Evolutionary conservation across 2,329 filamentous ascomycete species (phyloP).

Genomic region (Colletotrichum magnum): DNA sequence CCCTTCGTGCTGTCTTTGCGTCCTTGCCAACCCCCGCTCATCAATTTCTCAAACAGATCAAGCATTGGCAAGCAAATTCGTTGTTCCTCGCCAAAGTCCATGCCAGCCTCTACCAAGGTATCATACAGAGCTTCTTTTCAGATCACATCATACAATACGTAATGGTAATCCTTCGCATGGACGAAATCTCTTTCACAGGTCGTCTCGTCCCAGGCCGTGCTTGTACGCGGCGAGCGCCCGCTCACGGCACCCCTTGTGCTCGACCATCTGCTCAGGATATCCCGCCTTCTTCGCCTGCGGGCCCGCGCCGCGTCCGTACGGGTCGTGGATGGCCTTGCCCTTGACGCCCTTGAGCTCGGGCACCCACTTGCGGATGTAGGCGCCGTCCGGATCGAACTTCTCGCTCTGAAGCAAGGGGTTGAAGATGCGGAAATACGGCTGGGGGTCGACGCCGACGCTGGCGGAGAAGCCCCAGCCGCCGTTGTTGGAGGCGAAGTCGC

Average conservation of each 20-base stretch:
- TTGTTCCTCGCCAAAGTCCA: too few relatives aligned
- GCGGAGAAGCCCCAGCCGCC: slow-evolving; percentile 72
- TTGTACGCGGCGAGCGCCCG: slow-evolving; percentile 81
- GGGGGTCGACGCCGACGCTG: slow-evolving; percentile 82
- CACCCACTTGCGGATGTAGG: slow-evolving; percentile 88
- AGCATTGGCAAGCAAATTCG: too few relatives aligned
- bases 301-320: slow-evolving; percentile 76
- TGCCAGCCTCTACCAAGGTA: neutral
- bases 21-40: too few relatives aligned
- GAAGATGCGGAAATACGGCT: slow-evolving; percentile 93
- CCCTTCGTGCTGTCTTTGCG: too few relatives aligned
- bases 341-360: slow-evolving; percentile 77
- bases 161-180: neutral
- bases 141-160: too few relatives aligned
- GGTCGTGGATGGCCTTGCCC: slow-evolving; percentile 83
- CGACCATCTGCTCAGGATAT: slow-evolving; percentile 82
- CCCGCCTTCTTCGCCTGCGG: slow-evolving; percentile 73
- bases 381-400: slow-evolving; percentile 84
- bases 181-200: slow-evolving; percentile 24
- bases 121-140: neutral
- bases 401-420: slow-evolving; percentile 88
- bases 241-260: slow-evolving; percentile 78
- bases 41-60: too few relatives aligned
- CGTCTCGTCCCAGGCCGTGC: slow-evolving; percentile 62
- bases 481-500: slow-evolving; percentile 85